These are phyloP conservation scores for Fomitopsis palustris DNA, from an alignment of 1,284 basidiomycete genomes.

Conservation along the genomic window DNA sequence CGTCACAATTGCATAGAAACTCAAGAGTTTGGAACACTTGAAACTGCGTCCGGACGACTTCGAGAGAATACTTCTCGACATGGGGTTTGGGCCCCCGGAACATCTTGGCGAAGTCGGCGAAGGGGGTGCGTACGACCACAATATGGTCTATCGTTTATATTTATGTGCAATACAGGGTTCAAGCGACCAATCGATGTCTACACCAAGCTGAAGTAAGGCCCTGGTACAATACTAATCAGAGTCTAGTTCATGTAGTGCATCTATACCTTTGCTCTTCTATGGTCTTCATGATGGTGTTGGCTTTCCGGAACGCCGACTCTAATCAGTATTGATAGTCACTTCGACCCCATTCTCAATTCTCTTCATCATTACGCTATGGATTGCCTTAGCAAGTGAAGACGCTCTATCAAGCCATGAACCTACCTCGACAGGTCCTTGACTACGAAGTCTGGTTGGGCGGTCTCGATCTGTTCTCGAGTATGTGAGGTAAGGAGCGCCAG, in stretches of 20 bases:
- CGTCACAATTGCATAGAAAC: conserved; percentile 30
- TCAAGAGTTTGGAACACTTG: conserved; percentile 54
- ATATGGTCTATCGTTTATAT: neutral
- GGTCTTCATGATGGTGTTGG: neutral
- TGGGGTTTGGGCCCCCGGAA: conserved; percentile 57
- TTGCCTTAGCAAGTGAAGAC: neutral
- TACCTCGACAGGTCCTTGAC: conserved; percentile 62
- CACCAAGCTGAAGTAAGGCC: conserved; percentile 21
- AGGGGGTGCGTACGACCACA: conserved; percentile 39
- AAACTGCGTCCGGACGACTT: conserved; percentile 63
- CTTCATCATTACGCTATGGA: conserved; percentile 41
- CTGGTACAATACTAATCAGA: neutral
- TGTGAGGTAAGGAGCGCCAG: conserved; percentile 81
- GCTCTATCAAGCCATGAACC: conserved; percentile 7
- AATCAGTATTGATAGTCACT: conserved; percentile 36
- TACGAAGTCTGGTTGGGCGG: conserved; percentile 54
- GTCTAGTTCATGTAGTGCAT: neutral
- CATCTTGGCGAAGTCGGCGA: conserved; percentile 55
- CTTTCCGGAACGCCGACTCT: neutral
- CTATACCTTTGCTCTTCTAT: neutral
- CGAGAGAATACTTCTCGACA: conserved; percentile 42
- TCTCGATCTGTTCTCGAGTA: conserved; percentile 58
- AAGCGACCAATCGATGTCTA: conserved; percentile 48
- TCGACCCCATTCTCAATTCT: conserved; percentile 41
- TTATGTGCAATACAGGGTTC: conserved; percentile 35